phyloP scores from a whole-genome alignment of 169 alveolate genomes.

The Plasmodium vivax region DNA sequence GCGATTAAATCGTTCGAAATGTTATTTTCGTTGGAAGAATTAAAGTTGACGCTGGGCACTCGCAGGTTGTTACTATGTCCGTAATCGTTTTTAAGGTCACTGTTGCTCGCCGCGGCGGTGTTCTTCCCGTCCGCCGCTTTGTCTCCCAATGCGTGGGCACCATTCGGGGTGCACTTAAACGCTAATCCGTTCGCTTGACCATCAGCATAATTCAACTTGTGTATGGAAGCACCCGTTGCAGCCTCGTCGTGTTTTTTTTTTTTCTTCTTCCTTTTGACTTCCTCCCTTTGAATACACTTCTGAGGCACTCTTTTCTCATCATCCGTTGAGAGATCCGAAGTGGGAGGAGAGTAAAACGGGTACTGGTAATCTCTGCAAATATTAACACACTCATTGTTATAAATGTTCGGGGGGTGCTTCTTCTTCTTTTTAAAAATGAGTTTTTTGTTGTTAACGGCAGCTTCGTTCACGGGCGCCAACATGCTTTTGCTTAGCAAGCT shows the following conservation, averaged over 20 bases:
- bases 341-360: conserved; percentile 66
- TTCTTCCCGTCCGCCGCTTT: neutral
- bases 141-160: neutral
- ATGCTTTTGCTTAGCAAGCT: conserved; percentile 10
- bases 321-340: conserved; percentile 47
- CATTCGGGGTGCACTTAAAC: neutral
- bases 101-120: neutral
- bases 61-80: neutral
- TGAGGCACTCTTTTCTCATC: conserved; percentile 7
- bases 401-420: neutral
- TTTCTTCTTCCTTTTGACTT: conserved; percentile 14
- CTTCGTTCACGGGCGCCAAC: conserved; percentile 5
- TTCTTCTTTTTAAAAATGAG: conserved; percentile 10
- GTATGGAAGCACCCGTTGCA: neutral
- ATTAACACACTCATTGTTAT: conserved; percentile 12
- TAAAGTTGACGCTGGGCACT: conserved; percentile 5
- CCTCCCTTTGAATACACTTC: neutral
- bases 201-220: neutral
- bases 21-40: conserved; percentile 29
- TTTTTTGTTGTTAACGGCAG: neutral
- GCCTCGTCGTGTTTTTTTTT: neutral
- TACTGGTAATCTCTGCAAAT: conserved; percentile 72
- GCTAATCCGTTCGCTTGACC: neutral
- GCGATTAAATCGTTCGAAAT: conserved; percentile 25
- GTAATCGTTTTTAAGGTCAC: neutral